Conservation (phyloP, 768 basidiomycete species). For the Boletus barrowsii region DNA sequence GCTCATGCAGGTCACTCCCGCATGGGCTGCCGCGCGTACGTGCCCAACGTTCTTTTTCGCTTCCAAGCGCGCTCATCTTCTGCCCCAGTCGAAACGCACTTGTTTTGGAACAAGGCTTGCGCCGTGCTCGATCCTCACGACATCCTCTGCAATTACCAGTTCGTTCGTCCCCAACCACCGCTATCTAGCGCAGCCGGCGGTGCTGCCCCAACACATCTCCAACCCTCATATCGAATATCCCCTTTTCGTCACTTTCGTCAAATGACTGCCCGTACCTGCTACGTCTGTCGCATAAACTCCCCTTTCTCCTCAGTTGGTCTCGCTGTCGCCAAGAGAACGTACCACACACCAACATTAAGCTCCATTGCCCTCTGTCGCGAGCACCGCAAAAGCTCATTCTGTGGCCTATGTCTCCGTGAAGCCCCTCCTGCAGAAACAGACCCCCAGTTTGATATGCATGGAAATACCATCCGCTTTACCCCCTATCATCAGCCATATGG, state of each 20-base stretch:
- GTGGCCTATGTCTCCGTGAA: slow-evolving; percentile 69
- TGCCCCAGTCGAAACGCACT: slow-evolving; percentile 60
- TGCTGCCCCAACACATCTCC: slow-evolving; percentile 34
- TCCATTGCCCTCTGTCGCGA: slow-evolving; percentile 56
- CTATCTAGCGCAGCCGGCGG: slow-evolving; percentile 25
- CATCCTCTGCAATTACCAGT: slow-evolving; percentile 45
- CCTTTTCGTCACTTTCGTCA: slow-evolving; percentile 63
- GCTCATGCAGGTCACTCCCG: slow-evolving; percentile 59
- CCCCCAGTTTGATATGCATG: slow-evolving; percentile 33
- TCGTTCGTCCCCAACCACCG: slow-evolving; percentile 40
- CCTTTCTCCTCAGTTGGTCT: slow-evolving; percentile 53
- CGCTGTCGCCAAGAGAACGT: slow-evolving; percentile 44
- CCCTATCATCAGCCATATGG: slow-evolving; percentile 33
- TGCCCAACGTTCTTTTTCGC: slow-evolving; percentile 11
- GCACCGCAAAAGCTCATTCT: slow-evolving; percentile 61
- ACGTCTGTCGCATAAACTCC: slow-evolving; percentile 67
- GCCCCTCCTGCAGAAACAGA: slow-evolving; percentile 44
- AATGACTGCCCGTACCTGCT: slow-evolving; percentile 53
- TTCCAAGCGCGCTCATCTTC: slow-evolving; percentile 9
- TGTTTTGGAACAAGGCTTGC: slow-evolving; percentile 68
- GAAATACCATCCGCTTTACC: slow-evolving; percentile 29
- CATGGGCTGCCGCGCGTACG: slow-evolving; percentile 62
- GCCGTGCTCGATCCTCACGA: slow-evolving; percentile 62
- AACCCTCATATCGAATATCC: slow-evolving; percentile 38
- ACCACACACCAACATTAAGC: slow-evolving; percentile 42